Conservation (phyloP, 73 alveolate genomes). For the Effrenium voratum region DNA sequence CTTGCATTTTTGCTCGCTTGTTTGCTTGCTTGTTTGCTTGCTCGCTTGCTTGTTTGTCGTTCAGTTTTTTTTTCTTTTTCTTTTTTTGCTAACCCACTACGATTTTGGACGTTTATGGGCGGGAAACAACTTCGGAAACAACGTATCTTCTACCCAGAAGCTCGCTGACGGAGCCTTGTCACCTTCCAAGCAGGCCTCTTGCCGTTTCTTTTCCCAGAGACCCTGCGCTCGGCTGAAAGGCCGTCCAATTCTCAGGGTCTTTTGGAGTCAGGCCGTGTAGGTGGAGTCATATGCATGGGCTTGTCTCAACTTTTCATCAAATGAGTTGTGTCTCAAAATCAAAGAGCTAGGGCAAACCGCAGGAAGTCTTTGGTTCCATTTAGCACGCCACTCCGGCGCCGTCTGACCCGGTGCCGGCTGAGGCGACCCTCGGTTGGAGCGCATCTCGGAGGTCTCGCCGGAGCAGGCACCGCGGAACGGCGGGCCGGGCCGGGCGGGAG, state of each 20-base stretch:
- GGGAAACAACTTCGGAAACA: too few relatives aligned
- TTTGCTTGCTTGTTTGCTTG: too few relatives aligned
- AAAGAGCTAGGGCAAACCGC: background rate
- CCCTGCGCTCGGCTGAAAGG: background rate
- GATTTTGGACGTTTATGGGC: too few relatives aligned
- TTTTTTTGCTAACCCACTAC: too few relatives aligned
- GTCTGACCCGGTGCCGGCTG: background rate
- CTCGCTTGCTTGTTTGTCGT: too few relatives aligned
- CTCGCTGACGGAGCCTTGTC: background rate
- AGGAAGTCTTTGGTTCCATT: background rate
- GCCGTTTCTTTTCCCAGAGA: background rate
- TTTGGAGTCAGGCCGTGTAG: too few relatives aligned
- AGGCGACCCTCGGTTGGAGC: constrained; percentile 81
- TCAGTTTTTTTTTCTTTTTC: too few relatives aligned
- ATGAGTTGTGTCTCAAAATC: background rate
- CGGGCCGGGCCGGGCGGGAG: background rate
- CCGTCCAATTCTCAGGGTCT: too few relatives aligned
- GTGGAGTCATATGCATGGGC: background rate
- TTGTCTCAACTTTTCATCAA: background rate
- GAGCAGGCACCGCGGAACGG: constrained; percentile 57
- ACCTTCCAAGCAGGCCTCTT: background rate
- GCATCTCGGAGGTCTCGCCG: constrained; percentile 46
- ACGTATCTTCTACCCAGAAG: too few relatives aligned
- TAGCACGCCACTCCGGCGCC: background rate
- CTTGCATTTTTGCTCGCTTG: too few relatives aligned